Percentiles rank a stretch among this genome's conserved stretches.
Conservation (phyloP, 202 grass and related monocot species). For the Zizania palustris region DNA sequence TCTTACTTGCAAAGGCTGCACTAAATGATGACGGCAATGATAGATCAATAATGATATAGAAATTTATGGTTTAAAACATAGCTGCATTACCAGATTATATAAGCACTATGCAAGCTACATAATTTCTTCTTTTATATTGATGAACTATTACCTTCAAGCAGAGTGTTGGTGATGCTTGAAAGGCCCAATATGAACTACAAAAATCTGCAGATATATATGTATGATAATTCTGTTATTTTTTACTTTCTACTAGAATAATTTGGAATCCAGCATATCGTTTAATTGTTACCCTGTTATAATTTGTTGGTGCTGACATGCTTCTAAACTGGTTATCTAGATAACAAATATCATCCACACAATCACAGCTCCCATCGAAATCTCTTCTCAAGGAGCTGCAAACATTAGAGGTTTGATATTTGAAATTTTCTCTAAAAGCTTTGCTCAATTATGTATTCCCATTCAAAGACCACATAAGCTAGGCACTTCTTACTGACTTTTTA, state of each 20-base stretch:
- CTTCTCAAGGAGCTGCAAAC: constrained; percentile 97
- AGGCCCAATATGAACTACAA: constrained; percentile 71
- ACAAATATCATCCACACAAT: constrained; percentile 83
- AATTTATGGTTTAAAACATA: constrained; percentile 1
- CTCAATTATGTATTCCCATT: constrained; percentile 17
- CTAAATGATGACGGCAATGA: constrained; percentile 78
- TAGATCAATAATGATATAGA: neutral
- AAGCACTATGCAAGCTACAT: constrained; percentile 11
- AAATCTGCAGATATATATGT: constrained; percentile 78
- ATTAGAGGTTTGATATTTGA: constrained; percentile 67
- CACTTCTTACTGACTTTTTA: neutral
- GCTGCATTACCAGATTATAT: neutral
- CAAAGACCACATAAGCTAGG: constrained; percentile 3
- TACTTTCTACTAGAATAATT: neutral
- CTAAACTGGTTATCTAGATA: constrained; percentile 54
- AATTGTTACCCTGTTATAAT: neutral
- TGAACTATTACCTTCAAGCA: constrained; percentile 52
- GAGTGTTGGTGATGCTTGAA: constrained; percentile 79
- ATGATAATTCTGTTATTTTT: constrained; percentile 40
- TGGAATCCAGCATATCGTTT: neutral
- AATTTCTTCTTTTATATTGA: constrained; percentile 3
- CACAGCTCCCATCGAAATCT: constrained; percentile 75
- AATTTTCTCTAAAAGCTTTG: constrained; percentile 19
- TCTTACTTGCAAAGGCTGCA: constrained; percentile 79
- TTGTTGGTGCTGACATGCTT: constrained; percentile 40